Percentiles rank a stretch among this genome's conserved stretches.
Conservation (phyloP, 345 rosid genomes). For the Triadica sebifera region DNA sequence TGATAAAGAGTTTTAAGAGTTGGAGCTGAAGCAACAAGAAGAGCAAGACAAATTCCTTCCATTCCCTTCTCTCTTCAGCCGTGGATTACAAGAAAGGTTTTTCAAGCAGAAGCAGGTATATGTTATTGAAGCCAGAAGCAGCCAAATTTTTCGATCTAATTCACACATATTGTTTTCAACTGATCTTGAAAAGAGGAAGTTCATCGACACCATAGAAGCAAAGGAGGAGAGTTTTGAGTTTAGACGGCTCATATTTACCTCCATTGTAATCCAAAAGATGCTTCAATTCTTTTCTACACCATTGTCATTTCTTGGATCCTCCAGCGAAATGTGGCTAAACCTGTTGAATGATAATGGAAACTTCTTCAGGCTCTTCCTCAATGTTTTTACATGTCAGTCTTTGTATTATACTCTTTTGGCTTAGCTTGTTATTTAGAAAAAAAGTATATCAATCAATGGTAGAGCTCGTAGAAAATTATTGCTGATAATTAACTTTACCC, state of each 20-base stretch:
- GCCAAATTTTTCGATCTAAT: slow-evolving; percentile 44
- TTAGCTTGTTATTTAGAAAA: not conserved
- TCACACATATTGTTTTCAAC: slow-evolving; percentile 39
- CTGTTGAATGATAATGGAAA: slow-evolving; percentile 41
- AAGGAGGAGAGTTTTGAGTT: slow-evolving; percentile 39
- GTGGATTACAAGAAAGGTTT: slow-evolving; percentile 36
- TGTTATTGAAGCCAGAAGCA: slow-evolving; percentile 57
- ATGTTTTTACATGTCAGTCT: slow-evolving; percentile 30
- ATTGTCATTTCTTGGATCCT: slow-evolving; percentile 41
- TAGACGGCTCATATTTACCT: slow-evolving; percentile 58
- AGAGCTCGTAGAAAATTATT: too few relatives aligned
- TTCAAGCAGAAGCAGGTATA: slow-evolving; percentile 36
- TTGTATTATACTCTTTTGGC: not conserved
- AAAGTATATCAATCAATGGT: too few relatives aligned
- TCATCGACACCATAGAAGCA: slow-evolving; percentile 38
- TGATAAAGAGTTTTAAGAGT: not conserved
- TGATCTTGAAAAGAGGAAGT: slow-evolving; percentile 37
- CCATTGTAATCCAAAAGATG: slow-evolving; percentile 44
- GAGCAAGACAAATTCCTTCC: not conserved
- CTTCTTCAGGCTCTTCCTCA: slow-evolving; percentile 31
- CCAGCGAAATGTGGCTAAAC: slow-evolving; percentile 42
- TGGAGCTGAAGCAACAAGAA: not conserved
- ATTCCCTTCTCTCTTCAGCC: too few relatives aligned
- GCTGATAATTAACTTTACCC: too few relatives aligned
- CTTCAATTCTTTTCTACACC: slow-evolving; percentile 39